Evolutionary conservation across 345 rosid genomes (phyloP), one percentile per base, ranked within the genome.

Genomic region (Camelina sativa): DNA sequence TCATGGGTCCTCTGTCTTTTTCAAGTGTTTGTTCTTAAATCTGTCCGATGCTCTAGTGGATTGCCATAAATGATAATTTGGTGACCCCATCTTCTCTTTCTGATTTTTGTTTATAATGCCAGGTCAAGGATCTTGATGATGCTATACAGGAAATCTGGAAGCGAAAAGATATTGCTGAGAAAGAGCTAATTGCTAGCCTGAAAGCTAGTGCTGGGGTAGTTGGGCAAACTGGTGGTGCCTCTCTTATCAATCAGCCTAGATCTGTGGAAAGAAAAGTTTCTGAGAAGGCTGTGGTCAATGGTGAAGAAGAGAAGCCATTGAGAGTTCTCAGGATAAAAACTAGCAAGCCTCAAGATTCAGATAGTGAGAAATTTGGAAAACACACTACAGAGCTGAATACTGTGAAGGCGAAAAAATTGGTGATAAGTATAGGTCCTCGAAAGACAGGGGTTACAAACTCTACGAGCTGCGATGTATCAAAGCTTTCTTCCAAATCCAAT

Each of bases 91-190:
- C 51, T 57, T 34, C 7, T 51, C 68, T 43, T 25, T 35, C 23
- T 59, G 44, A 10, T 59, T 20, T 52, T 6, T 19, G 34, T 35
- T 52, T 51, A 3, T 48, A 37, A 71, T 83, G 5, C 40, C 80
- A 91, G 97, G 91, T 96, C 55, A 88, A 85, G 80, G 99, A 96
- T 82, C 96, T 88, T 61, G 94, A 96, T 85, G 99, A 96, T 85
- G 97, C 99, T 74, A 91, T 92, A 74, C 94, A 80, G 79, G 99
- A 96, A 85, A 92, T 96, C 23, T 92, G 99, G 99, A 89, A 91
- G 80, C 88, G 98, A 74, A 89, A 84, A 68, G 97, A 92, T 82
- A 62, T 69, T 22, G 88, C 87, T 47, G 99, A 96, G 40, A 83
- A 53, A 80, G 96, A 89, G 79, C 86, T 96, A 65, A 91, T 91